Conservation (phyloP, 2,329 filamentous ascomycete species). For the Neonectria punicea region DNA sequence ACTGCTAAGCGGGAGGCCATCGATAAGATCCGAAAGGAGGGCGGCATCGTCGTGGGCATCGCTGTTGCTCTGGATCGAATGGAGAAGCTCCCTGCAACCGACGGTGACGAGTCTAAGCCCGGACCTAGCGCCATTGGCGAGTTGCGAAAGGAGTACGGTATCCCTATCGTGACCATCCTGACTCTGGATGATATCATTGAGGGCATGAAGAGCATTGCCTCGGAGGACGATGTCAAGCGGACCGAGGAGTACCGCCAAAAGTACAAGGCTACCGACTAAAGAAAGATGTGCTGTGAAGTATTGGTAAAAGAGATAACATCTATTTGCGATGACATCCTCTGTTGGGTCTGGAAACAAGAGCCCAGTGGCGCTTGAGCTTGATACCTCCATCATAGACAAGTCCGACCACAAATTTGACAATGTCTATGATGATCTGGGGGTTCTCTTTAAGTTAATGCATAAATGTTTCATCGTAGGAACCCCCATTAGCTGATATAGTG, state of each 20-base stretch:
- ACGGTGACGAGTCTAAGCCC: constrained; percentile 73
- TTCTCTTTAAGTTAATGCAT: neutral
- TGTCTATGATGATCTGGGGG: neutral
- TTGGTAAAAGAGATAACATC: neutral
- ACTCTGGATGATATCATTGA: constrained; percentile 86
- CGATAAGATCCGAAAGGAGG: constrained; percentile 85
- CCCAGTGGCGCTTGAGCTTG: neutral
- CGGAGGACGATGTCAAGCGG: constrained; percentile 69
- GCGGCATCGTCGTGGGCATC: constrained; percentile 86
- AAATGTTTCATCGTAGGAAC: neutral
- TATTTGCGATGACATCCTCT: neutral
- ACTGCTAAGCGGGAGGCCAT: constrained; percentile 95
- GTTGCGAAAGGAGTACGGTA: constrained; percentile 82
- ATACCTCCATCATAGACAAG: neutral
- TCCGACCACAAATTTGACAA: neutral
- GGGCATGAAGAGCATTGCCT: constrained; percentile 70
- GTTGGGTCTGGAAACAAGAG: neutral
- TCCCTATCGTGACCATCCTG: constrained; percentile 86
- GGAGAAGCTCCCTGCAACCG: constrained; percentile 78
- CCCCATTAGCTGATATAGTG: neutral
- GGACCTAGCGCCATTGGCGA: constrained; percentile 86
- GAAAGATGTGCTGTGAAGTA: neutral
- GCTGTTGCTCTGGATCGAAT: constrained; percentile 88
- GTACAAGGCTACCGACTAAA: constrained; percentile 69
- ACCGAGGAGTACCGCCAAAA: constrained; percentile 79